Evolutionary conservation across 2,329 filamentous ascomycete species (phyloP).

Genomic region (Metarhizium rileyi): DNA sequence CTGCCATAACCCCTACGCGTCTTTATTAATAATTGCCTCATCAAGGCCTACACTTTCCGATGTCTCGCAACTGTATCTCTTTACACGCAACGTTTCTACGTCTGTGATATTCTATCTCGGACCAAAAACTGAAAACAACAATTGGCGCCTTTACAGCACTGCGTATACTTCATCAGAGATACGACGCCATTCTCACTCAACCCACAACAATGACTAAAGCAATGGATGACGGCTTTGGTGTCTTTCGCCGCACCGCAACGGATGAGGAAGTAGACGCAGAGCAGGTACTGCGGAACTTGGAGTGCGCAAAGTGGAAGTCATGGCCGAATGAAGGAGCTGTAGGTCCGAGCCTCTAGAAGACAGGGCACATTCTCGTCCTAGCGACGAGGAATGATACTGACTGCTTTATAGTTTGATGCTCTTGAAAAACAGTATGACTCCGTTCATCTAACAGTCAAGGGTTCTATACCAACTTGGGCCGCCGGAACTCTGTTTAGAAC

Average conservation of each 20-base stretch:
- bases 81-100: not conserved
- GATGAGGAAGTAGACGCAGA: conserved; percentile 18
- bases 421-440: conserved; percentile 57
- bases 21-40: too few relatives aligned
- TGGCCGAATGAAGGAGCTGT: conserved; percentile 42
- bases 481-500: conserved; percentile 66
- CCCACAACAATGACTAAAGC: conserved; percentile 13
- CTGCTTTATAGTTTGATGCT: conserved; percentile 50
- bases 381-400: not conserved
- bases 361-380: not conserved
- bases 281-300: conserved; percentile 16
- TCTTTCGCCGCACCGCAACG: conserved; percentile 17
- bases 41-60: too few relatives aligned
- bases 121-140: not conserved
- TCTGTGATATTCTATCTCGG: not conserved
- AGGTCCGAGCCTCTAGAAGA: conserved; percentile 8
- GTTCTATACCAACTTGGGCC: conserved; percentile 60
- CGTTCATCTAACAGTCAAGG: conserved; percentile 51
- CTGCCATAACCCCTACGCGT: too few relatives aligned
- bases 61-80: not conserved
- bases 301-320: conserved; percentile 25
- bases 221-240: conserved; percentile 18
- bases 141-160: too few relatives aligned
- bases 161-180: too few relatives aligned
- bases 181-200: not conserved